These are phyloP conservation scores for Carex sylvatica DNA, from an alignment of 202 grass and related monocot genomes.

Conservation along the genomic window DNA sequence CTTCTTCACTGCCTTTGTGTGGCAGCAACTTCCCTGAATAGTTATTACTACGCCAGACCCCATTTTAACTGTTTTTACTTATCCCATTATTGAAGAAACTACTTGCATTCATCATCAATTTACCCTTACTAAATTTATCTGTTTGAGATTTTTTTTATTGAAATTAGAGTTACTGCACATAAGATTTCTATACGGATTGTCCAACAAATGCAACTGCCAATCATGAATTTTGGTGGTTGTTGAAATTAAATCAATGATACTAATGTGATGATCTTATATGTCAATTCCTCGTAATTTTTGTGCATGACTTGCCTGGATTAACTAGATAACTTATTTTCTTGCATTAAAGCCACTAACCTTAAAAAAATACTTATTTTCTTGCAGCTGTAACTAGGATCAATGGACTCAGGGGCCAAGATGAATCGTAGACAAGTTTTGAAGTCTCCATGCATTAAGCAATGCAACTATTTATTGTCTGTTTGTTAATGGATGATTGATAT, in stretches of 20 bases:
- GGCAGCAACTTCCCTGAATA: background rate
- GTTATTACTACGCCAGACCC: background rate
- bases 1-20: background rate
- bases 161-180: background rate
- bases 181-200: background rate
- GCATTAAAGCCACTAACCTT: background rate
- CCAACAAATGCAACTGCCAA: background rate
- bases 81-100: background rate
- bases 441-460: conserved; percentile 9
- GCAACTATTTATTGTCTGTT: conserved; percentile 1
- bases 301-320: background rate
- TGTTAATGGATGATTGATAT: background rate
- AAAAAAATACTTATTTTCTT: background rate
- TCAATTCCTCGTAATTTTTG: background rate
- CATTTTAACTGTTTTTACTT: background rate
- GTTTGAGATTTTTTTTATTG: background rate
- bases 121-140: background rate
- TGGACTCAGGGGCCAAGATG: background rate
- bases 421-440: background rate
- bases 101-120: background rate
- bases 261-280: background rate
- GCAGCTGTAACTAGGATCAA: background rate
- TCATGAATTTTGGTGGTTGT: background rate
- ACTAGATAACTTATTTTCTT: conserved; percentile 1
- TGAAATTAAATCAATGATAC: background rate